Conservation (phyloP, 1,284 basidiomycete species). For the Retiboletus fuscus region DNA sequence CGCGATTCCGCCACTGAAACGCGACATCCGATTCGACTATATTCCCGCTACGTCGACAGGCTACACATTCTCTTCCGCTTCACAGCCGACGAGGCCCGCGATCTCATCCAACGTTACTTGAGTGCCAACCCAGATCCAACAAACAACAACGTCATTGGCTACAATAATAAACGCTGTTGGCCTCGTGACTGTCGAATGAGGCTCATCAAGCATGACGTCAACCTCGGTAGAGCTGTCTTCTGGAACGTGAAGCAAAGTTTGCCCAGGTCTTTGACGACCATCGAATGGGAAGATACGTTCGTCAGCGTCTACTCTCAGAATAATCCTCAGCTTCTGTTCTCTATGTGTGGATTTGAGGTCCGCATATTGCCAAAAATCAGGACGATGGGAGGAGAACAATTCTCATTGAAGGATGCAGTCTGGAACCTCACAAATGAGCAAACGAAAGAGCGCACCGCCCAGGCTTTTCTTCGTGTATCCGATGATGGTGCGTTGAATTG, state of each 20-base stretch:
- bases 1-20: conserved; percentile 94
- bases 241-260: conserved; percentile 99
- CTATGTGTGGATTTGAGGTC: conserved; percentile 98
- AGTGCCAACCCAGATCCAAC: conserved; percentile 98
- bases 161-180: conserved; percentile 99
- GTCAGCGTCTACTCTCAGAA: conserved; percentile 97
- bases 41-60: conserved; percentile 94
- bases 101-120: conserved; percentile 97
- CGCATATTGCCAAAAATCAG: conserved; percentile 96
- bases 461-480: conserved; percentile 97
- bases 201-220: conserved; percentile 99
- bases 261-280: conserved; percentile 95
- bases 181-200: conserved; percentile 99
- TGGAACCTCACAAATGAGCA: conserved; percentile 98
- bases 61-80: conserved; percentile 98
- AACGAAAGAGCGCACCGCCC: conserved; percentile 96
- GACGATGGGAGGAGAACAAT: conserved; percentile 95
- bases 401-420: conserved; percentile 95
- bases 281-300: conserved; percentile 98
- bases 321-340: conserved; percentile 97
- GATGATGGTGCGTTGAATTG: conserved; percentile 75
- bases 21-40: conserved; percentile 93
- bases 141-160: conserved; percentile 98
- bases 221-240: conserved; percentile 96
- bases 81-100: conserved; percentile 96